Conservation (phyloP, 495 filamentous ascomycete genomes). For the Podospora sp. region DNA sequence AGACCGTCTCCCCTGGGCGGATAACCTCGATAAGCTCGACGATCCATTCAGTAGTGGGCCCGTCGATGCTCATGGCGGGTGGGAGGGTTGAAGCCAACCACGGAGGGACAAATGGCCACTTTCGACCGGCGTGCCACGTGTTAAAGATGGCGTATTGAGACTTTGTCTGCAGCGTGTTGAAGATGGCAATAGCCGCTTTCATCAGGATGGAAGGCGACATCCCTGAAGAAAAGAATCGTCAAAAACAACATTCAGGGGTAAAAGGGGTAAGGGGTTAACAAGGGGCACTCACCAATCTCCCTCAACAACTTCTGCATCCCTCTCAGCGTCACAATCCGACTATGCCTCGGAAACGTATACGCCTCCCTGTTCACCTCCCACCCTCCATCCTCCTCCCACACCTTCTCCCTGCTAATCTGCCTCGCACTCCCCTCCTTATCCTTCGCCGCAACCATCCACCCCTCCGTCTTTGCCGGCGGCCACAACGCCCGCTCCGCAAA, state of each 20-base stretch:
- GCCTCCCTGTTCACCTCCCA: too few relatives aligned
- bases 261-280: conserved; percentile 31
- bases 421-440: too few relatives aligned
- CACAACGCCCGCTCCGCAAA: too few relatives aligned
- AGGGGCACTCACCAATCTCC: neutral
- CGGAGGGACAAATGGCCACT: conserved; percentile 32
- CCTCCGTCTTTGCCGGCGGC: too few relatives aligned
- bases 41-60: conserved; percentile 27
- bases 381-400: too few relatives aligned
- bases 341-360: too few relatives aligned
- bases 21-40: conserved; percentile 25
- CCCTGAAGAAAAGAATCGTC: neutral
- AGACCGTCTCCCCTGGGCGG: conserved; percentile 17
- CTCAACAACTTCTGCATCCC: too few relatives aligned
- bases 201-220: conserved; percentile 19
- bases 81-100: conserved; percentile 27
- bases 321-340: too few relatives aligned
- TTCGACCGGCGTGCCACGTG: conserved; percentile 23
- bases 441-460: too few relatives aligned
- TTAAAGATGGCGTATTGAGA: conserved; percentile 27
- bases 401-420: too few relatives aligned
- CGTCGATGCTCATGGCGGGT: conserved; percentile 29
- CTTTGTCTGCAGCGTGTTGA: conserved; percentile 28
- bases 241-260: too few relatives aligned
- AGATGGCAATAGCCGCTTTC: conserved; percentile 27